Conservation (phyloP, 75 land plant species). For the Pinus albicaulis region DNA sequence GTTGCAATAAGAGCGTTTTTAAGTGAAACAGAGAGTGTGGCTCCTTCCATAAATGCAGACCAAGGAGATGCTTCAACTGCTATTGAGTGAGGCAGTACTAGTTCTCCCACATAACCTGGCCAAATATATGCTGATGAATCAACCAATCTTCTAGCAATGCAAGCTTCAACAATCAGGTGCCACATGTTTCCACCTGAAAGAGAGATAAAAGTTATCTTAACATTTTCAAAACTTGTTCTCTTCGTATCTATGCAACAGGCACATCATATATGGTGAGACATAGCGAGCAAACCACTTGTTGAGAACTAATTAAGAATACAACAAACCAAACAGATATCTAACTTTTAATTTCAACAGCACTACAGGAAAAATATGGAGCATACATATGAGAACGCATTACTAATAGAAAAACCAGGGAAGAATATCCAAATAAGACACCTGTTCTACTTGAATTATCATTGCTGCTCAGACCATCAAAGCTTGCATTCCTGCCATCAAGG, state of each 20-base stretch:
- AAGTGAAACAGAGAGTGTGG: constrained; percentile 43
- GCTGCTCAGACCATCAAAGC: constrained; percentile 13
- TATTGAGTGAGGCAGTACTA: constrained; percentile 14
- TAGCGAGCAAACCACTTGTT: background rate
- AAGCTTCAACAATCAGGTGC: constrained; percentile 87
- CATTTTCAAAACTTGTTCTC: background rate
- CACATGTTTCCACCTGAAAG: constrained; percentile 74
- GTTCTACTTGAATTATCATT: constrained; percentile 26
- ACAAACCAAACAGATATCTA: background rate
- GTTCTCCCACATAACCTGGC: constrained; percentile 59
- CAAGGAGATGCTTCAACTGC: constrained; percentile 62
- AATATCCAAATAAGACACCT: constrained; percentile 17
- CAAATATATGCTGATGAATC: constrained; percentile 86
- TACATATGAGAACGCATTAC: constrained; percentile 7
- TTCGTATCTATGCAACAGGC: background rate
- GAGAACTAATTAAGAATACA: background rate
- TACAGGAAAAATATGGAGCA: background rate
- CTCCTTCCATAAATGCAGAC: constrained; percentile 80
- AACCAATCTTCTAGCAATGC: constrained; percentile 78
- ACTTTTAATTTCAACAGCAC: background rate
- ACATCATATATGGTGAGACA: background rate
- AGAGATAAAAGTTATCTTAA: background rate
- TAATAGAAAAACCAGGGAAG: background rate
- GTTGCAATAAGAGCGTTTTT: constrained; percentile 42
- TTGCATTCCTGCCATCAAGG: constrained; percentile 19